A percentile compares a stretch with the other conserved stretches of the same genome.
Conservation (phyloP, 2,329 filamentous ascomycete species). For the Nemania sp. region DNA sequence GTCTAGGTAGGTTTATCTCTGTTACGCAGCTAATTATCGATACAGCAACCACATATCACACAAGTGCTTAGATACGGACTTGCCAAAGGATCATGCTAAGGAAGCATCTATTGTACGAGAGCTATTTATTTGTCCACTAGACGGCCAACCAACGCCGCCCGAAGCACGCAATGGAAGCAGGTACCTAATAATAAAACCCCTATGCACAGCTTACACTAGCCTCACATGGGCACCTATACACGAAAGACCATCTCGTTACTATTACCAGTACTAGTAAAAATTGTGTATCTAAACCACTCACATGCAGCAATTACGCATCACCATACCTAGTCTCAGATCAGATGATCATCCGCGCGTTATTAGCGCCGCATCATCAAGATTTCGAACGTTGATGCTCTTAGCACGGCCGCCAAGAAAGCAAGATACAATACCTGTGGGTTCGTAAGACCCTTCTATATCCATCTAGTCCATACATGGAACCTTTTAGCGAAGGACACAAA, state of each 20-base stretch:
- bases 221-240: not conserved
- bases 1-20: too few relatives aligned
- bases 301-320: slow-evolving; percentile 11
- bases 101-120: not conserved
- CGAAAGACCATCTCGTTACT: not conserved
- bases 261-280: not conserved
- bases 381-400: slow-evolving; percentile 1
- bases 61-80: not conserved
- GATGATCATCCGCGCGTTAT: slow-evolving; percentile 29
- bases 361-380: slow-evolving; percentile 22
- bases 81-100: not conserved
- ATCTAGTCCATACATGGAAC: not conserved
- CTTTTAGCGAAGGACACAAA: not conserved
- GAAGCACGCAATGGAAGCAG: too few relatives aligned
- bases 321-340: slow-evolving; percentile 30
- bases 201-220: slow-evolving; percentile 5
- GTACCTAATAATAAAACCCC: slow-evolving; percentile 14
- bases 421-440: not conserved
- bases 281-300: slow-evolving; percentile 15
- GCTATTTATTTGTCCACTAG: not conserved
- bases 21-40: not conserved
- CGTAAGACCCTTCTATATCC: not conserved
- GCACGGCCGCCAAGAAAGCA: not conserved
- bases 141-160: not conserved
- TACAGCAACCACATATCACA: not conserved